phyloP scores from a whole-genome alignment of 352 stramenopile species.

The Pythium guiyangense region DNA sequence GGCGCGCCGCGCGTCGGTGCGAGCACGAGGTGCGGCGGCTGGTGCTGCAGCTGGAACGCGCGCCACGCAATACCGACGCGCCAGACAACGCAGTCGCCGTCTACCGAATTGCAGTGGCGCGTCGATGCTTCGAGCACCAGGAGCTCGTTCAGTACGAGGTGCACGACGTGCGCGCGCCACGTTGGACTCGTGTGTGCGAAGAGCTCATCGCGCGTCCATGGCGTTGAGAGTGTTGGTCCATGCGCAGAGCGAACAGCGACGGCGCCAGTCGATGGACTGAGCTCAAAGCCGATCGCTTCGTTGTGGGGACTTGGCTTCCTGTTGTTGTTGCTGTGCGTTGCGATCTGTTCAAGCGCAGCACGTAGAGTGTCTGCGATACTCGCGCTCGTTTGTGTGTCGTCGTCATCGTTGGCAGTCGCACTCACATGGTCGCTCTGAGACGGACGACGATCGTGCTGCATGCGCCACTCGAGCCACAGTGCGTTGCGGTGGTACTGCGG shows the following conservation, averaged over 20 bases:
- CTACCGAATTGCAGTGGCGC: too few relatives aligned
- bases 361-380: background rate
- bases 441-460: background rate
- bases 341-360: background rate
- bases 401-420: too few relatives aligned
- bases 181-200: slow-evolving; percentile 16
- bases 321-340: too few relatives aligned
- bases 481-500: slow-evolving; percentile 3
- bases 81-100: slow-evolving; percentile 13
- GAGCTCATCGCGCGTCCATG: slow-evolving; percentile 15
- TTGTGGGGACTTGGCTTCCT: too few relatives aligned
- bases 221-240: slow-evolving; percentile 1
- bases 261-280: background rate
- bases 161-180: slow-evolving; percentile 15
- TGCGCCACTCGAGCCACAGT: slow-evolving; percentile 8
- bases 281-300: slow-evolving; percentile 1
- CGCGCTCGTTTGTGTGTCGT: background rate
- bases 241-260: background rate
- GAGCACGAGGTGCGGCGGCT: background rate
- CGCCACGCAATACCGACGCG: slow-evolving; percentile 31
- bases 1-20: slow-evolving; percentile 8
- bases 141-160: slow-evolving; percentile 22
- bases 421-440: background rate
- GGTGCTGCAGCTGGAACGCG: slow-evolving; percentile 13
- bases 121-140: slow-evolving; percentile 32